These are phyloP conservation scores for Fraxinus anomala DNA, from an alignment of 257 asterid species.

Conservation along the genomic window DNA sequence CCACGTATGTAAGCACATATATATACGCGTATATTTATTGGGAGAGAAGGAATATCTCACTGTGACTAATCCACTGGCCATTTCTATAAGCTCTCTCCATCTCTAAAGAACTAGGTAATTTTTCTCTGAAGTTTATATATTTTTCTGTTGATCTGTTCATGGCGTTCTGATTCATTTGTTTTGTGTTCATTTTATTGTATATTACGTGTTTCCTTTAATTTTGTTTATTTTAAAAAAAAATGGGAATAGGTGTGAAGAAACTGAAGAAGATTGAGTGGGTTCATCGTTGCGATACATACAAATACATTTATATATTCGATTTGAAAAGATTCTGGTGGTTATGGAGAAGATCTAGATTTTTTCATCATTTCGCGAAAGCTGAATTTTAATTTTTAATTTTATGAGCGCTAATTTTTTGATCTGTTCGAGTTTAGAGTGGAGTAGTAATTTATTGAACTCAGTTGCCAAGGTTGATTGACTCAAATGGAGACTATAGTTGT, in stretches of 20 bases:
- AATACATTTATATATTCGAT: slow-evolving; percentile 34
- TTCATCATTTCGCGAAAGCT: slow-evolving; percentile 13
- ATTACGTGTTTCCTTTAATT: background rate
- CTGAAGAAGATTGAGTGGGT: slow-evolving; percentile 22
- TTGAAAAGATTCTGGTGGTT: slow-evolving; percentile 54
- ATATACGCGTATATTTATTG: background rate
- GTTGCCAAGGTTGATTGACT: slow-evolving; percentile 27
- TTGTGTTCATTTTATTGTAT: background rate
- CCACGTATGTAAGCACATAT: background rate
- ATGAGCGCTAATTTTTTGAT: background rate
- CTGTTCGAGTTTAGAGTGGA: background rate
- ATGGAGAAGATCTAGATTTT: slow-evolving; percentile 47
- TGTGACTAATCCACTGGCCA: background rate
- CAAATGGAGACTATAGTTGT: slow-evolving; percentile 66
- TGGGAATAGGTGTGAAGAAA: slow-evolving; percentile 47
- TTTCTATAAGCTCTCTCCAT: slow-evolving; percentile 8
- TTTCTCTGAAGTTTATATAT: background rate
- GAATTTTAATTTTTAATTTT: background rate
- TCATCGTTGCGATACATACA: slow-evolving; percentile 10
- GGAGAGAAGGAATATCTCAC: background rate
- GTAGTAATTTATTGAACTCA: slow-evolving; percentile 16
- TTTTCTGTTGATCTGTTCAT: slow-evolving; percentile 18
- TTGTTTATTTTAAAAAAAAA: background rate
- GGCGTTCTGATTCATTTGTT: background rate
- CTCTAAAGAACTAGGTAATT: slow-evolving; percentile 26